phyloP scores from a whole-genome alignment of 1,139 yeast species.

The Suhomyces coccinellae region DNA sequence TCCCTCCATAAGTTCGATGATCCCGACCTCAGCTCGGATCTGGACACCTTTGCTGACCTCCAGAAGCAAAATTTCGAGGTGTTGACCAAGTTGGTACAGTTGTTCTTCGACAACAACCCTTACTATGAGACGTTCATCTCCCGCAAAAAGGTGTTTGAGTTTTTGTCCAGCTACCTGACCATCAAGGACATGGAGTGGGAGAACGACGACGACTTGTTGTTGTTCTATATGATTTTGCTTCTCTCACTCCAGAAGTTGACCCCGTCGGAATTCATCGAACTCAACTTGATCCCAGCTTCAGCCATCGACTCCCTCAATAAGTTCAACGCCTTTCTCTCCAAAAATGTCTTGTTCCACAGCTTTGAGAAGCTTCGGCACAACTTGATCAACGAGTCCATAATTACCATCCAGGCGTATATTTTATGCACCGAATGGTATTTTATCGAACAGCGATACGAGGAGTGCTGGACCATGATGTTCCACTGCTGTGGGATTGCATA shows the following conservation, averaged over 20 bases:
- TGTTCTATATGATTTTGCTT: constrained; percentile 46
- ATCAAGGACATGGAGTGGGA: constrained; percentile 46
- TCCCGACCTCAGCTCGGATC: constrained; percentile 24
- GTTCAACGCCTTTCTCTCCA: constrained; percentile 30
- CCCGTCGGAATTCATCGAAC: constrained; percentile 35
- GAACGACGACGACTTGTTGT: constrained; percentile 50
- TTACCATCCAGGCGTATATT: constrained; percentile 50
- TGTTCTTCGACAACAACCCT: constrained; percentile 32
- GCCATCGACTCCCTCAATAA: constrained; percentile 27
- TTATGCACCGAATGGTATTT: constrained; percentile 54
- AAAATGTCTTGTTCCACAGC: constrained; percentile 31
- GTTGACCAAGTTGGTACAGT: constrained; percentile 30
- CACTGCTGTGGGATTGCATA: constrained; percentile 52
- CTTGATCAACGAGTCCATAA: constrained; percentile 46
- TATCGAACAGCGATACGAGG: constrained; percentile 50
- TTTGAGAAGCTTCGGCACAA: constrained; percentile 49
- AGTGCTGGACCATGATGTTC: constrained; percentile 50
- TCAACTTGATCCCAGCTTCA: constrained; percentile 22
- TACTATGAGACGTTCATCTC: constrained; percentile 38
- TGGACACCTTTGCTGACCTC: constrained; percentile 22
- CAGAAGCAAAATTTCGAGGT: constrained; percentile 26
- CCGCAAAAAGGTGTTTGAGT: constrained; percentile 26
- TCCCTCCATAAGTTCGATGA: constrained; percentile 25
- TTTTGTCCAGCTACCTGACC: constrained; percentile 29
- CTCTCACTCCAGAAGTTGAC: constrained; percentile 41